Percentiles rank a stretch among this genome's conserved stretches.
Conservation (phyloP, 2,329 filamentous ascomycete species). For the Alternaria sp. region DNA sequence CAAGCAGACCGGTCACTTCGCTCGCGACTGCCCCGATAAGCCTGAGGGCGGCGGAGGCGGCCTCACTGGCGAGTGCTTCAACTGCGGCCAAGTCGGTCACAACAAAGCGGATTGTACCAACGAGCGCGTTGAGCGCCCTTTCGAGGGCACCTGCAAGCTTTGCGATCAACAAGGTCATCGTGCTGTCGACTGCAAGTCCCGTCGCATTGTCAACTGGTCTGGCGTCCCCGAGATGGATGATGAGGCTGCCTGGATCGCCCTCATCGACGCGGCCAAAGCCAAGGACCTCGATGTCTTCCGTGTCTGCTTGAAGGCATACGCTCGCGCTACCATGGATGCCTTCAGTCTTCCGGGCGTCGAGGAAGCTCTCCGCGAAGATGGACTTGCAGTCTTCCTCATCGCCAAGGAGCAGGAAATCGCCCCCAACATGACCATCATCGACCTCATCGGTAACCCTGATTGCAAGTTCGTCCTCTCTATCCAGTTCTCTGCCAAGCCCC, state of each 20-base stretch:
- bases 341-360: slow-evolving; percentile 58
- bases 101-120: slow-evolving; percentile 68
- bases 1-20: slow-evolving; percentile 52
- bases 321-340: slow-evolving; percentile 47
- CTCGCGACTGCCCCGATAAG: slow-evolving; percentile 58
- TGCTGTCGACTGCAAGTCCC: slow-evolving; percentile 56
- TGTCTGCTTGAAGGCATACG: slow-evolving; percentile 55
- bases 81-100: slow-evolving; percentile 67
- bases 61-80: slow-evolving; percentile 61
- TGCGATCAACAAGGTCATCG: slow-evolving; percentile 59
- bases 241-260: slow-evolving; percentile 57
- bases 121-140: slow-evolving; percentile 57
- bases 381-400: slow-evolving; percentile 59
- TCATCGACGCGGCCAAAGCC: slow-evolving; percentile 57
- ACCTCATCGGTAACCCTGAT: slow-evolving; percentile 62
- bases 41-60: slow-evolving; percentile 36
- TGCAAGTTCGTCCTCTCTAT: slow-evolving; percentile 70
- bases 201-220: slow-evolving; percentile 42
- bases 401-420: slow-evolving; percentile 55
- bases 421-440: slow-evolving; percentile 57
- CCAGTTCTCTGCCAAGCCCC: slow-evolving; percentile 65
- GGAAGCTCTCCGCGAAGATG: slow-evolving; percentile 56
- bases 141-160: slow-evolving; percentile 65
- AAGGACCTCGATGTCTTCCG: slow-evolving; percentile 60
- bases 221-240: slow-evolving; percentile 55